Conservation (phyloP, 2,329 filamentous ascomycete genomes). For the Claviceps citrina region DNA sequence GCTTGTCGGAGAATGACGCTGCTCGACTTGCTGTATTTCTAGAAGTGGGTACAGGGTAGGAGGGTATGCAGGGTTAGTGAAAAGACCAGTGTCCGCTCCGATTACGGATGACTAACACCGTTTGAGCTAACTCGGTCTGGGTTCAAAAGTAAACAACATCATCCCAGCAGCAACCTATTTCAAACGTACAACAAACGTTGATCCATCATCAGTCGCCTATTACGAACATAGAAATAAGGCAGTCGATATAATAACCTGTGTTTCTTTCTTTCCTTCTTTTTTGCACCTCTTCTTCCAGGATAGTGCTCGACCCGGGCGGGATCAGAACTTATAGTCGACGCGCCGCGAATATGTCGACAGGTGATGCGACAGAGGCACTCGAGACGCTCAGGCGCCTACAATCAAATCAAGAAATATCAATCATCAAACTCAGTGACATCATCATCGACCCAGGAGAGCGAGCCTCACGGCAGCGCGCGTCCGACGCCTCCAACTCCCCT, state of each 20-base stretch:
- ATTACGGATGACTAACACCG: conserved; percentile 2
- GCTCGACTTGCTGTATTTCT: too few species aligned
- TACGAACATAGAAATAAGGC: neutral
- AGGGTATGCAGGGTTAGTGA: too few species aligned
- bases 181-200: neutral
- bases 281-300: neutral
- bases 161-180: neutral
- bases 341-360: conserved; percentile 15
- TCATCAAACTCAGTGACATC: conserved; percentile 62
- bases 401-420: conserved; percentile 47
- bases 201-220: neutral
- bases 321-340: neutral
- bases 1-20: too few species aligned
- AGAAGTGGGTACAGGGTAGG: too few species aligned
- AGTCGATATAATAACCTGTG: neutral
- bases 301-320: neutral
- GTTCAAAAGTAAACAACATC: conserved; percentile 8
- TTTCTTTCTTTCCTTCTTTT: neutral
- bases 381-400: conserved; percentile 38
- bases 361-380: conserved; percentile 27
- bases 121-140: too few species aligned
- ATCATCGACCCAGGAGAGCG: conserved; percentile 38
- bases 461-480: conserved; percentile 39
- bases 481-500: conserved; percentile 53
- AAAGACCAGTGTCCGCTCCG: too few species aligned